These are phyloP conservation scores for Mayamaea pseudoterrestris DNA, from an alignment of 108 stramenopile genomes.

Conservation along the genomic window DNA sequence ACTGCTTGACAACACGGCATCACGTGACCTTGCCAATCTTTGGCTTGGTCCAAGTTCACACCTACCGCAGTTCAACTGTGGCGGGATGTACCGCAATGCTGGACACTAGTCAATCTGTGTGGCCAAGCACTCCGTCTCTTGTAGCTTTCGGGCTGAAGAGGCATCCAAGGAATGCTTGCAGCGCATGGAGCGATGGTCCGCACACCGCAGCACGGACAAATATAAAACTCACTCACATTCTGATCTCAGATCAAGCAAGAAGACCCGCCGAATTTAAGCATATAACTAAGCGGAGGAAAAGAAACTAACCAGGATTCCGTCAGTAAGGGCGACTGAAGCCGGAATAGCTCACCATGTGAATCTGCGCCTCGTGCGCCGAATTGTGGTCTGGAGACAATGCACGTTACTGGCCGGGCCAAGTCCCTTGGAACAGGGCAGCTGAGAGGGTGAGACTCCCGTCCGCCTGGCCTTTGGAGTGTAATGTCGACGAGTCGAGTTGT, in stretches of 20 bases:
- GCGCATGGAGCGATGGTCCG: too few relatives aligned
- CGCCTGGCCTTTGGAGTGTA: slow-evolving; percentile 50
- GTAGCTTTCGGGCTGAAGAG: too few relatives aligned
- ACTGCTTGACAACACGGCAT: too few relatives aligned
- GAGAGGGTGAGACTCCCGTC: slow-evolving; percentile 93
- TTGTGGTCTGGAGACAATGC: slow-evolving; percentile 80
- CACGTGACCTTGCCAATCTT: too few relatives aligned
- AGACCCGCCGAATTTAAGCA: slow-evolving; percentile 96
- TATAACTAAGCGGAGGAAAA: slow-evolving; percentile 96
- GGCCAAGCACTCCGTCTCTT: too few relatives aligned
- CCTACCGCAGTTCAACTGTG: too few relatives aligned
- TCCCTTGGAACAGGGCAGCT: slow-evolving; percentile 85
- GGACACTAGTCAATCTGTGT: too few relatives aligned
- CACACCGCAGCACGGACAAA: too few relatives aligned
- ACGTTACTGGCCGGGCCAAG: slow-evolving; percentile 62
- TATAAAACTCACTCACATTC: too few relatives aligned
- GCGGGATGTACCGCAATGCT: too few relatives aligned
- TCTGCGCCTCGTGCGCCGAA: slow-evolving; percentile 56
- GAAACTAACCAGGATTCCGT: slow-evolving; percentile 93
- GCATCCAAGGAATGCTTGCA: too few relatives aligned
- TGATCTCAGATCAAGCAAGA: slow-evolving; percentile 78
- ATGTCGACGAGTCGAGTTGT: slow-evolving; percentile 87
- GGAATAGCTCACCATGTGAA: slow-evolving; percentile 86
- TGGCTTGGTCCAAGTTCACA: too few relatives aligned
- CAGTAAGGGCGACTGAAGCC: slow-evolving; percentile 95